phyloP scores from a whole-genome alignment of 148 eudicot genomes.

The Cornus controversa region DNA sequence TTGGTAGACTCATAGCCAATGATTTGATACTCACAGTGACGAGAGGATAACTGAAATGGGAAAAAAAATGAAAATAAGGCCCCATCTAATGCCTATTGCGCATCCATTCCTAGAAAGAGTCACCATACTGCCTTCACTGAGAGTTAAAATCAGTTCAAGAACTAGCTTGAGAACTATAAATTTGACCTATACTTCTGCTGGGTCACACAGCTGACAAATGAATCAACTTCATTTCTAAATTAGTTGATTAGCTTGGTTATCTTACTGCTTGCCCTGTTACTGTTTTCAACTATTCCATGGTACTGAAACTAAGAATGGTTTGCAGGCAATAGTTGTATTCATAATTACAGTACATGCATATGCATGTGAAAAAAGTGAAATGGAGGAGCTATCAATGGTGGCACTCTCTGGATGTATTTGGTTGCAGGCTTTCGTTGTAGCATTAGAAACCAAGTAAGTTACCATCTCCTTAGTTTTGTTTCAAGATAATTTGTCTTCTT shows the following conservation, averaged over 20 bases:
- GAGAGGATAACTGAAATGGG: no score
- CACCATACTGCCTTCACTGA: no score
- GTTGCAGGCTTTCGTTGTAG: slow-evolving; percentile 95
- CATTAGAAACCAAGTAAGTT: slow-evolving; percentile 90
- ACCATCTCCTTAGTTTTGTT: slow-evolving; percentile 6
- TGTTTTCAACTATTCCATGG: neutral
- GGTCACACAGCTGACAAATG: no score
- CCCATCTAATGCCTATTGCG: no score
- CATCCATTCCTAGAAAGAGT: no score
- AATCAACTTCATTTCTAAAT: no score
- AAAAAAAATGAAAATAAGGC: no score
- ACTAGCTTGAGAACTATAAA: no score
- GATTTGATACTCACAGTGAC: no score
- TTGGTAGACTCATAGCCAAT: neutral
- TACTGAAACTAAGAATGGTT: slow-evolving; percentile 13
- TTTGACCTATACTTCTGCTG: no score
- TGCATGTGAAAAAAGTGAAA: slow-evolving; percentile 85
- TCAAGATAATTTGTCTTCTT: neutral
- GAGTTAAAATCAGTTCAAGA: no score
- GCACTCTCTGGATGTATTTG: slow-evolving; percentile 99
- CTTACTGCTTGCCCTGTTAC: neutral
- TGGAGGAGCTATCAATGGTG: slow-evolving; percentile 92
- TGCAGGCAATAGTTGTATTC: slow-evolving; percentile 91
- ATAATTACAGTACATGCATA: slow-evolving; percentile 71
- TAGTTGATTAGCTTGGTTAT: neutral